Base-by-base conservation (phyloP, 2,329 filamentous ascomycete species). In the Aspergillus phoenicis region DNA sequence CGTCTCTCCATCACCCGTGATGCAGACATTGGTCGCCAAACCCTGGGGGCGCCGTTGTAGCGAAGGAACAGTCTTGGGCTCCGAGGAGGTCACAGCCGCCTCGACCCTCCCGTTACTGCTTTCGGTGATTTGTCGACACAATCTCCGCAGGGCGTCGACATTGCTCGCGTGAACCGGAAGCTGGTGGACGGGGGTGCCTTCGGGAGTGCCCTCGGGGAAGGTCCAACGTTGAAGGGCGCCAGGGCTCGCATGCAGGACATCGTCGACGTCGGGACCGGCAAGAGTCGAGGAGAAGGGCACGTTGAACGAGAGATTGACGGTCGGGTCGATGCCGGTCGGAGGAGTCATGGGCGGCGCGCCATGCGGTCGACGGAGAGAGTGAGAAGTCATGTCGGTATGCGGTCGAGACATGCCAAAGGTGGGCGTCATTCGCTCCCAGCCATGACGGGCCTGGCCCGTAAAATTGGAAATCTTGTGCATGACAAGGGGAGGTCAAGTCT, bases 271-370 rank as follows among this genome's bases (percentile, higher is more conserved):
- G 65, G 95, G 95, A 36, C 95, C 95, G 64, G 91, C 87, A 63
- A 99, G 87, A 71, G 94, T 94, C 66, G 91, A 96, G 69, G 93
- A 89, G 80, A 98, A 97, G 63, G 95, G 95, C 52, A 99, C 90
- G 75, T 97, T 98, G 87, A 99, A 98, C 66, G 92, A 94, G 76
- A 97, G 89, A 78, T 96, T 92, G 78, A 98, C 91, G 67, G 87
- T 88, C 56, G 89, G 84, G 75, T 94, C 90, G 73, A 89, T 85
- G 64, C 89, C 83, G 66, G 89, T 88, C 61, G 89, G 87, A 67
- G 90, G 88, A 70, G 88, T 83, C 73, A 87, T 80, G 20, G 81
- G 81, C 36, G 76, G 74, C 61, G 75, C 75, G 48, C 73, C 73
- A 71, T 83, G 71, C 73, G 83, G 75, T 66, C 86, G 85, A 77